Evolutionary conservation across 106 monocot species (phyloP).

Genomic region (Dendrobium chrysotoxum): DNA sequence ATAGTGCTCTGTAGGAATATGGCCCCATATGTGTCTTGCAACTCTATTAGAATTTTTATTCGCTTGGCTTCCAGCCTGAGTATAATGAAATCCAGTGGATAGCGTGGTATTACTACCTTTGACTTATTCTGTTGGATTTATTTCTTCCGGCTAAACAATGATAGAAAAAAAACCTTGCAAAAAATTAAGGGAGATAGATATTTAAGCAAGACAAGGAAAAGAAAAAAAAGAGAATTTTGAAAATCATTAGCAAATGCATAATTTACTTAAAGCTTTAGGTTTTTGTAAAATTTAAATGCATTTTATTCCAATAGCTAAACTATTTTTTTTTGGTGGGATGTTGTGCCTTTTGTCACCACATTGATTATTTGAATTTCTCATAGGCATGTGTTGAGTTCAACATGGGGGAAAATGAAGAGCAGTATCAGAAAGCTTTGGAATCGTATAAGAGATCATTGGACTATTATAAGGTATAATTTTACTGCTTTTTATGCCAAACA

Average conservation of each 20-base stretch:
- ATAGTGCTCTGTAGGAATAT: neutral
- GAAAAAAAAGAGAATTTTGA: neutral
- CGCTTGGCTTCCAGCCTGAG: neutral
- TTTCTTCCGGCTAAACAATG: neutral
- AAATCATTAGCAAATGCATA: neutral
- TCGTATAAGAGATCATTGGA: conserved; percentile 69
- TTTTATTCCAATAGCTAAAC: neutral
- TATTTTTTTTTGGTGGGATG: neutral
- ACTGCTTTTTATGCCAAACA: neutral
- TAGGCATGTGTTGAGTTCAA: conserved; percentile 90
- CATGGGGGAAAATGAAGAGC: conserved; percentile 44
- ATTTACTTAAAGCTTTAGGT: neutral
- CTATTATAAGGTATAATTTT: conserved; percentile 60
- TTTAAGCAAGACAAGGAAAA: neutral
- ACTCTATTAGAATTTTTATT: neutral
- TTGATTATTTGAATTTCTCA: conserved; percentile 11
- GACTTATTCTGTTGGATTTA: neutral
- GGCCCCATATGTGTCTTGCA: neutral
- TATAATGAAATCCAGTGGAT: neutral
- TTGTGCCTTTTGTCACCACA: neutral
- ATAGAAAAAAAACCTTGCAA: neutral
- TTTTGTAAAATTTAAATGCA: neutral
- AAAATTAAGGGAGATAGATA: neutral
- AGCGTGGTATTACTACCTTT: neutral
- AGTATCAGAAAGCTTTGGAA: conserved; percentile 60